Evolutionary conservation across 1,284 basidiomycete genomes (phyloP).

Genomic region (Ustilago hordei): DNA sequence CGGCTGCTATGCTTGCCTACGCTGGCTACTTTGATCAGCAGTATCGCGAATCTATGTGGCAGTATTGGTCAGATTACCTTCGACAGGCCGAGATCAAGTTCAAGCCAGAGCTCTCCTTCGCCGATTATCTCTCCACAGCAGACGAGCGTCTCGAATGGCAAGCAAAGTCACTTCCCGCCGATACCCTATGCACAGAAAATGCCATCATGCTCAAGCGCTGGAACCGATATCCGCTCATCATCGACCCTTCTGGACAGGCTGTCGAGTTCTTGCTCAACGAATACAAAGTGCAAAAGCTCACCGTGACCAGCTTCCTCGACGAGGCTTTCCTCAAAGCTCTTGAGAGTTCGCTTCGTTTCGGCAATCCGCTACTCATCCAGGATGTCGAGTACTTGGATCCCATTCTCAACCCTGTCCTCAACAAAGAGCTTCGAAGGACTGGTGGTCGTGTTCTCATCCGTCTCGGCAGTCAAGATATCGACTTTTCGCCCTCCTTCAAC

Average conservation of each 20-base stretch:
- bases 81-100: conserved; percentile 89
- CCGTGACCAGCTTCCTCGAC: conserved; percentile 97
- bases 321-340: conserved; percentile 98
- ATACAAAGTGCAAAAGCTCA: conserved; percentile 95
- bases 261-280: conserved; percentile 93
- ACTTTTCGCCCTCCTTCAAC: conserved; percentile 94
- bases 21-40: conserved; percentile 99
- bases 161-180: conserved; percentile 90
- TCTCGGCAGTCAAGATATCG: conserved; percentile 98
- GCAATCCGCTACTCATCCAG: conserved; percentile 95
- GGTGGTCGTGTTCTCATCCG: conserved; percentile 98
- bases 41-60: conserved; percentile 97
- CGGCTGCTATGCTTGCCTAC: conserved; percentile 96
- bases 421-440: conserved; percentile 87
- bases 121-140: conserved; percentile 96
- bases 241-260: conserved; percentile 99
- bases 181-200: conserved; percentile 96
- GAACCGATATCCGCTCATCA: conserved; percentile 96
- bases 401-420: conserved; percentile 95
- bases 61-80: conserved; percentile 91
- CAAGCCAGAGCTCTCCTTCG: conserved; percentile 90
- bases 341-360: conserved; percentile 98
- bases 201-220: conserved; percentile 96
- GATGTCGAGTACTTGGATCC: conserved; percentile 98
- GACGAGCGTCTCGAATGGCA: conserved; percentile 97